Conservation (phyloP, 495 filamentous ascomycete genomes). For the Lophium mytilinum region DNA sequence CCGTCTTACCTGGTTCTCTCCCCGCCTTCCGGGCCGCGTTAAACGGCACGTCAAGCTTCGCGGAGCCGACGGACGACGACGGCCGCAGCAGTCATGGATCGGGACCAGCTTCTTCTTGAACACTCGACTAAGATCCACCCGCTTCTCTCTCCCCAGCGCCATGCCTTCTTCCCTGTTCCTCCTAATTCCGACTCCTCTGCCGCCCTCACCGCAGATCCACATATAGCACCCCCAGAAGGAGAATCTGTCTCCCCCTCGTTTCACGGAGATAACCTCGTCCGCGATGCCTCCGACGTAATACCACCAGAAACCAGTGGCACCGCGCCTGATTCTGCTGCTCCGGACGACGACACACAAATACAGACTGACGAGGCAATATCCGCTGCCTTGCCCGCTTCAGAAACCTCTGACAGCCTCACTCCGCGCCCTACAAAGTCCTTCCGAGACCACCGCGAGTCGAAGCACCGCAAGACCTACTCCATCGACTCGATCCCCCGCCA, state of each 20-base stretch:
- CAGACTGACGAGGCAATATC: neutral
- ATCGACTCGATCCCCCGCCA: constrained; percentile 70
- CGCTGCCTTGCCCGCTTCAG: constrained; percentile 10
- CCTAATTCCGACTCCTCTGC: constrained; percentile 13
- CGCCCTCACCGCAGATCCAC: neutral
- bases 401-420: constrained; percentile 19
- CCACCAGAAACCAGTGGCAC: constrained; percentile 10
- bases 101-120: constrained; percentile 1
- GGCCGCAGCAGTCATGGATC: constrained; percentile 16
- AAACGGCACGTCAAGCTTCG: neutral
- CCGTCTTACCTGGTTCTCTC: neutral
- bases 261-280: neutral
- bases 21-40: neutral
- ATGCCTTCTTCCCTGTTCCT: constrained; percentile 18
- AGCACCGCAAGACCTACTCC: constrained; percentile 48
- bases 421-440: constrained; percentile 34
- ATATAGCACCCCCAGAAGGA: neutral
- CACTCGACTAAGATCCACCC: constrained; percentile 19
- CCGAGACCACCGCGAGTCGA: constrained; percentile 39
- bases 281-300: constrained; percentile 11
- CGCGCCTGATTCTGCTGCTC: constrained; percentile 2
- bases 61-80: neutral
- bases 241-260: neutral
- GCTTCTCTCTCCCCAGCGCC: constrained; percentile 14
- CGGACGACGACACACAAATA: neutral